Evolutionary conservation across 257 asterid genomes (phyloP).

Genomic region (Solanum sparsipilum): DNA sequence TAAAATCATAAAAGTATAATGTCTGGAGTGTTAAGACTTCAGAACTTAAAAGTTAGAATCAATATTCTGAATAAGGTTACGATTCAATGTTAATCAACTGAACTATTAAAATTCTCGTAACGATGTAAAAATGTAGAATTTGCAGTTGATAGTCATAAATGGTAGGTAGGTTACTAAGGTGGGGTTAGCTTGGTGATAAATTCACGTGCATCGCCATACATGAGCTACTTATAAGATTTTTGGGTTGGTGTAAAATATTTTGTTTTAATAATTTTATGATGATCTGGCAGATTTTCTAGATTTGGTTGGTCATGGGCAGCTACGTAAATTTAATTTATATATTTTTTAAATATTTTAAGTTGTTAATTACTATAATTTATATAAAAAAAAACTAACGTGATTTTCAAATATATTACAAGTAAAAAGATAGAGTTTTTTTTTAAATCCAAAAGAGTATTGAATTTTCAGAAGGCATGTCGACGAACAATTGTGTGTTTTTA

Average conservation of each 20-base stretch:
- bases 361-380: background rate
- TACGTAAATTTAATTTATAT: background rate
- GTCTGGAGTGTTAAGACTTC: background rate
- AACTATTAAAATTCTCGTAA: background rate
- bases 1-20: no score
- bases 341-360: background rate
- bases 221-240: background rate
- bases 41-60: no score
- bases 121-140: background rate
- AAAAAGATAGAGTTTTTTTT: background rate
- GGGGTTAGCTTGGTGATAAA: conserved; percentile 22
- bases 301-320: conserved; percentile 8
- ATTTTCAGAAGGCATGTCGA: background rate
- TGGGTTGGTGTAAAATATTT: background rate
- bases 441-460: background rate
- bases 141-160: background rate
- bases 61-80: accelerated
- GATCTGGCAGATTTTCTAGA: conserved; percentile 12
- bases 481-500: background rate
- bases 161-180: background rate
- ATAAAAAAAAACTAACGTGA: background rate
- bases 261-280: background rate
- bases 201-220: conserved; percentile 35
- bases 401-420: no score
- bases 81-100: background rate